phyloP scores from a whole-genome alignment of 2,329 filamentous ascomycete species.

The Nothophaeocryptopus gaeumannii region DNA sequence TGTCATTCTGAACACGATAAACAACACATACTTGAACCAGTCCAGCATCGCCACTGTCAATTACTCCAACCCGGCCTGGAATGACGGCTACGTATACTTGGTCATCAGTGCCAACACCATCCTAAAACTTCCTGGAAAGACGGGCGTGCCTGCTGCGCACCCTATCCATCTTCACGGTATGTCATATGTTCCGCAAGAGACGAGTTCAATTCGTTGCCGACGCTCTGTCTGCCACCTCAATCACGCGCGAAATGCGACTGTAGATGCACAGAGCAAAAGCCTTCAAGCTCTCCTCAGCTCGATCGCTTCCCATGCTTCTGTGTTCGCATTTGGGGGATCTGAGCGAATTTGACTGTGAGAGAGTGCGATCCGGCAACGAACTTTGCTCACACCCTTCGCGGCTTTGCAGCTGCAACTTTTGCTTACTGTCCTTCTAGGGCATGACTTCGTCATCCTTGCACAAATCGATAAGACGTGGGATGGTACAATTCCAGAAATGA shows the following conservation, averaged over 20 bases:
- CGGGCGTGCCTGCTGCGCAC: conserved; percentile 24
- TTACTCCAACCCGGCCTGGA: conserved; percentile 19
- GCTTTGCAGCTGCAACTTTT: too few species aligned
- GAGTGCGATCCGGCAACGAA: too few species aligned
- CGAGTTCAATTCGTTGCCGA: too few species aligned
- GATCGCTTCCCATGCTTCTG: too few species aligned
- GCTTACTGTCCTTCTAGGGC: too few species aligned
- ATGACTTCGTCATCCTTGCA: conserved; percentile 33
- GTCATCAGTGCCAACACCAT: conserved; percentile 27
- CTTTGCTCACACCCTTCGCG: too few species aligned
- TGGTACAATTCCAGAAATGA: conserved; percentile 30
- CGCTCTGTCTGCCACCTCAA: too few species aligned
- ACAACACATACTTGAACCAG: conserved; percentile 17
- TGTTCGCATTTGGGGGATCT: too few species aligned
- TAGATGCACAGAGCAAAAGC: too few species aligned
- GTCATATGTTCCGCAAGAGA: conserved; percentile 37
- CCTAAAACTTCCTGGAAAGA: conserved; percentile 10
- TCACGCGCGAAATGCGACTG: too few species aligned
- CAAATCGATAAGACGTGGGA: conserved; percentile 24
- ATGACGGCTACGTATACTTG: conserved; percentile 30
- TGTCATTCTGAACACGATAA: conserved; percentile 28
- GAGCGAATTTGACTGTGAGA: too few species aligned
- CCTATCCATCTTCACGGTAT: conserved; percentile 29
- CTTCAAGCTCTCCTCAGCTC: too few species aligned
- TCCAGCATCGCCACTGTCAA: conserved; percentile 10